Evolutionary conservation across 139 green algal species (phyloP), one percentile per base, ranked within the genome.

Genomic region (Haematococcus lacustris): DNA sequence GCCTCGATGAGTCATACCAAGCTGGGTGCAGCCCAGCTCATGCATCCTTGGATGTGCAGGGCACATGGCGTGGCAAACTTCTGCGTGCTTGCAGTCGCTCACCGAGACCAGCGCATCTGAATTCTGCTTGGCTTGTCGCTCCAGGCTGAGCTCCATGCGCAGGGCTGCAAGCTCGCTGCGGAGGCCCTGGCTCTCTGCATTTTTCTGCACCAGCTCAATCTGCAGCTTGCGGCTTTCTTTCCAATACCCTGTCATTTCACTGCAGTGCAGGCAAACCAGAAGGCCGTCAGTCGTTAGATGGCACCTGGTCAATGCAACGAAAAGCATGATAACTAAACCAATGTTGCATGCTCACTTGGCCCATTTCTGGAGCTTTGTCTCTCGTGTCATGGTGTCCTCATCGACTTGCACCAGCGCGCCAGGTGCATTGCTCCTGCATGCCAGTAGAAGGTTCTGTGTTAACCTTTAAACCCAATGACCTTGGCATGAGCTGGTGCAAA

Each of bases 301-400:
- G 4, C 21, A 33, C 37, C 34, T 68, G 35, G 38, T 59, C 21
- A 21, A 38, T 7, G 7, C 38, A 71, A 53, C 9, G 17, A 53
- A 17, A 9, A 53, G 43, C 66, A 57, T 57, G 38, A 38, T 71
- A 25, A 3, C 66, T 13, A 35, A 17, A 66, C 17, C 59, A 66
- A 25, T 30, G 53, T 25, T 30, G 53, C 53, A 32, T 26, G 51
- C 63, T 69, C 63, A 69, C 63, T 35, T 47, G 13, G 67, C 67
- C 67, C 67, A 72, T 61, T 38, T 72, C 41, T 72, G 67, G 2
- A 72, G 67, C 41, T 72, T 72, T 43, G 26, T 38, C 32, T 72
- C 67, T 2, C 63, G 71, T 51, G 69, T 74, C 32, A 57, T 51
- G 34, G 51, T 33, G 13, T 66, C 69, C 3, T 67, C 26, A 37